A percentile compares a stretch with the other conserved stretches of the same genome.
These are phyloP conservation scores for Monilinia fructicola DNA, from an alignment of 2,329 filamentous ascomycete genomes.

Conservation along the genomic window DNA sequence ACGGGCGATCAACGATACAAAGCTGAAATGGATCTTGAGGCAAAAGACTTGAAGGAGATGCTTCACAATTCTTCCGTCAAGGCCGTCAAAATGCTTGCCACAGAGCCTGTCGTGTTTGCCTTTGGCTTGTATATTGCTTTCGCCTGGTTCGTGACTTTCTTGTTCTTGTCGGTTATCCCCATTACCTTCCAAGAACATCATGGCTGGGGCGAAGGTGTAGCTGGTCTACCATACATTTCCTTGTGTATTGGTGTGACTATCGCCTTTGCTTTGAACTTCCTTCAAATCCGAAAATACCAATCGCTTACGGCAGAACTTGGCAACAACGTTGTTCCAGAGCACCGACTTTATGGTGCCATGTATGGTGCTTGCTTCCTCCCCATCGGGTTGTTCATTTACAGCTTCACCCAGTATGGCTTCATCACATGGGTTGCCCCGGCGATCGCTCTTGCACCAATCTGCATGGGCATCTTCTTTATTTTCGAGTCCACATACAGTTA, in stretches of 20 bases:
- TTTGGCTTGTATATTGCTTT: conserved; percentile 90
- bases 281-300: conserved; percentile 20
- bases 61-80: conserved; percentile 70
- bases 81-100: conserved; percentile 69
- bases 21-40: conserved; percentile 52
- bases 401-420: conserved; percentile 47
- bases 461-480: conserved; percentile 24
- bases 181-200: conserved; percentile 72
- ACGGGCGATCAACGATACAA: conserved; percentile 57
- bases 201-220: conserved; percentile 58
- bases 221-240: conserved; percentile 61
- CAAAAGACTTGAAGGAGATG: conserved; percentile 59
- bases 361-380: conserved; percentile 72
- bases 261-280: conserved; percentile 14
- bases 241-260: conserved; percentile 43
- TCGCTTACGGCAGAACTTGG: not conserved
- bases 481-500: conserved; percentile 23
- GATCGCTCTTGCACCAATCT: conserved; percentile 18
- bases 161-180: conserved; percentile 77
- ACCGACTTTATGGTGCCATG: conserved; percentile 77
- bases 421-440: conserved; percentile 22
- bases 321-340: conserved; percentile 56
- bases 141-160: conserved; percentile 82
- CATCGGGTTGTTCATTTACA: conserved; percentile 69
- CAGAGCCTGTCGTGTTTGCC: conserved; percentile 75